Percentiles rank a stretch among this genome's conserved stretches.
Evolutionary conservation across 1,139 yeast genomes (phyloP).

Genomic region (Lodderomyces parapsilosis): DNA sequence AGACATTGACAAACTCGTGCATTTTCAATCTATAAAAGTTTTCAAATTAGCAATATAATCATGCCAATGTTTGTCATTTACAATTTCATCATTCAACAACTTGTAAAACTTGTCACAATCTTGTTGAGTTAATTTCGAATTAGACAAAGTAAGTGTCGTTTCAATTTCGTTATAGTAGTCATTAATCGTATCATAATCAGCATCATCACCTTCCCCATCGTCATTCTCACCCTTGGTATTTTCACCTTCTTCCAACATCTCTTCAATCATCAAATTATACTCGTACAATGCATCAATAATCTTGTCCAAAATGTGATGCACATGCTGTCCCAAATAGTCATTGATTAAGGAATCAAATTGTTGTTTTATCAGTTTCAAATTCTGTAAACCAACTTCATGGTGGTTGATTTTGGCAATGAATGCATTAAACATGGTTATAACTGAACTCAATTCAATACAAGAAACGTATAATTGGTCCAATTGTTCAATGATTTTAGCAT

Average conservation of each 20-base stretch:
- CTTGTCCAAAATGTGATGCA: conserved; percentile 12
- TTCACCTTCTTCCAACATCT: conserved; percentile 7
- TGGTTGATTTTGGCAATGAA: conserved; percentile 8
- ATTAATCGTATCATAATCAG: conserved; percentile 8
- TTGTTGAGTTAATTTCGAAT: conserved; percentile 10
- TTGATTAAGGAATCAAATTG: conserved; percentile 12
- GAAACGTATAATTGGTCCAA: conserved; percentile 10
- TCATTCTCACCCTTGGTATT: background rate
- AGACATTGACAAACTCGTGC: no score
- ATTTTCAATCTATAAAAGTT: conserved; percentile 3
- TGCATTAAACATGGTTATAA: conserved; percentile 10
- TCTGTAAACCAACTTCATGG: conserved; percentile 8
- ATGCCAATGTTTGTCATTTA: conserved; percentile 12
- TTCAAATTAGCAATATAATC: conserved; percentile 9
- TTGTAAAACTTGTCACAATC: conserved; percentile 13
- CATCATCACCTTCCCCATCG: background rate
- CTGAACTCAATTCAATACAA: conserved; percentile 11
- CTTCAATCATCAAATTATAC: conserved; percentile 14
- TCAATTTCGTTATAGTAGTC: conserved; percentile 12
- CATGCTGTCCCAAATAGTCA: conserved; percentile 10
- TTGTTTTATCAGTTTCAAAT: conserved; percentile 9
- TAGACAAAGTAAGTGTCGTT: conserved; percentile 11
- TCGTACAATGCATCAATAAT: conserved; percentile 15
- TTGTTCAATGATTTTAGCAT: conserved; percentile 8
- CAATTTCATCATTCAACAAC: conserved; percentile 10